Conservation (phyloP, 805 yeast species). For the Kodamaea neixiangensis region DNA sequence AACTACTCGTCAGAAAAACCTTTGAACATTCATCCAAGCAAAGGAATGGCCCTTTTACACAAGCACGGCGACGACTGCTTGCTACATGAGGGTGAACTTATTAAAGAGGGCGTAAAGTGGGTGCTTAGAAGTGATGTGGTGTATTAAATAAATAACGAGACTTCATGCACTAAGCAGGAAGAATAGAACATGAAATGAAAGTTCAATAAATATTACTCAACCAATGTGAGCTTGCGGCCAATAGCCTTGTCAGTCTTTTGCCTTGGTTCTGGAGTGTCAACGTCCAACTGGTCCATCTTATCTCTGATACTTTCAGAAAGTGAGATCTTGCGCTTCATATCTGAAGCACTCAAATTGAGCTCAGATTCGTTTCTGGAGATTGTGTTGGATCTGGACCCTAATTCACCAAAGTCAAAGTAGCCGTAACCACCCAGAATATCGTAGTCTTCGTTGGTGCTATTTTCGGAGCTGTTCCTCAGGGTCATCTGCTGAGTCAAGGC, state of each 20-base stretch:
- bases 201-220: conserved; percentile 2
- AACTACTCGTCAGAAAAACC: conserved; percentile 22
- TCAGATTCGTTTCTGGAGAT: conserved; percentile 33
- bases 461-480: conserved; percentile 6
- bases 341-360: conserved; percentile 24
- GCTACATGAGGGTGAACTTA: conserved; percentile 57
- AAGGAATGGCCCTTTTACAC: conserved; percentile 61
- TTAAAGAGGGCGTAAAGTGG: conserved; percentile 58
- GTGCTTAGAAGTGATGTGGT: conserved; percentile 61
- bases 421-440: conserved; percentile 80
- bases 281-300: conserved; percentile 21
- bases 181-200: not conserved
- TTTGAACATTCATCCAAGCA: conserved; percentile 46
- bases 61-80: conserved; percentile 69
- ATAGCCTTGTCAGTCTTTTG: not conserved
- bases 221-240: conserved; percentile 7
- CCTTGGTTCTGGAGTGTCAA: not conserved
- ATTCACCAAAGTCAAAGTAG: conserved; percentile 72
- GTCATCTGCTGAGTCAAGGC: conserved; percentile 20
- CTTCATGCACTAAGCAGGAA: not conserved
- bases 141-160: conserved; percentile 10
- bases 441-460: conserved; percentile 27
- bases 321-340: conserved; percentile 32
- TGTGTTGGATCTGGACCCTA: conserved; percentile 54
- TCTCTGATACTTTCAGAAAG: conserved; percentile 43